Conservation (phyloP, 768 basidiomycete species). For the Lactarius psammicola region DNA sequence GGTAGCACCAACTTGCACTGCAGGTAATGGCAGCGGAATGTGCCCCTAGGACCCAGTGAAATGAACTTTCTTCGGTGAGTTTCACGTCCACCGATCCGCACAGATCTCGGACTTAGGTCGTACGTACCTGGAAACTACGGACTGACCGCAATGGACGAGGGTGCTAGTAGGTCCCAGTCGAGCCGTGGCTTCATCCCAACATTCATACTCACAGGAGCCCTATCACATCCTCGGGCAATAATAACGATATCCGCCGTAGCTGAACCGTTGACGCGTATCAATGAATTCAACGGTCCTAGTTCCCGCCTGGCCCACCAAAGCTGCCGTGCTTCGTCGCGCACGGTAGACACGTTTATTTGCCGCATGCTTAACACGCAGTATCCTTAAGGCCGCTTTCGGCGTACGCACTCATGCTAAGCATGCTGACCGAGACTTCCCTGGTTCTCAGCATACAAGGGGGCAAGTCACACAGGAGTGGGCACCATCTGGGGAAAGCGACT, state of each 20-base stretch:
- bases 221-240: not conserved
- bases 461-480: not conserved
- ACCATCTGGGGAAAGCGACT: not conserved
- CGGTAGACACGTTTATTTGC: not conserved
- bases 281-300: not conserved
- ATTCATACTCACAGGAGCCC: not conserved
- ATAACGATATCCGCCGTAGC: not conserved
- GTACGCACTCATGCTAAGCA: not conserved
- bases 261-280: not conserved
- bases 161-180: not conserved
- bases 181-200: not conserved
- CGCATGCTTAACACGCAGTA: constrained; percentile 10
- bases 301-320: not conserved
- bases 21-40: not conserved
- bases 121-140: not conserved
- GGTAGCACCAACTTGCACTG: not conserved
- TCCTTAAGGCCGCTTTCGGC: constrained; percentile 17
- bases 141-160: not conserved
- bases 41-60: not conserved
- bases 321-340: not conserved
- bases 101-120: not conserved
- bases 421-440: not conserved
- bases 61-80: not conserved
- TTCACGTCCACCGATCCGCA: not conserved
- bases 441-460: not conserved